Conservation (phyloP, 108 stramenopile species). For the Cyclotella choctawhatcheeana region DNA sequence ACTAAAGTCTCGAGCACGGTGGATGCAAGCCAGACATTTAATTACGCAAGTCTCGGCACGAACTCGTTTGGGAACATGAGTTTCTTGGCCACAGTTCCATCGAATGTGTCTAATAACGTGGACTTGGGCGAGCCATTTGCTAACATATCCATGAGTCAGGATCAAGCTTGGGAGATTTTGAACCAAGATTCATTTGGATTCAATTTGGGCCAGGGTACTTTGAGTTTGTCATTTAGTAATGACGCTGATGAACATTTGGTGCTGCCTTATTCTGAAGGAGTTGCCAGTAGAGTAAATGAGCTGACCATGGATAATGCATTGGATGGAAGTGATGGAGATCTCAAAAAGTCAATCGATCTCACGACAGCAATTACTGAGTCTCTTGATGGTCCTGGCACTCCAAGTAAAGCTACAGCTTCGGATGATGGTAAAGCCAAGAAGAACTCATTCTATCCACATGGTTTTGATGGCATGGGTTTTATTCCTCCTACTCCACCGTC, state of each 20-base stretch:
- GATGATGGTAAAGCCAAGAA: not conserved
- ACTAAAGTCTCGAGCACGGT: not conserved
- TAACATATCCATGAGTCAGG: constrained; percentile 16
- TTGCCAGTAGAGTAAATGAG: not conserved
- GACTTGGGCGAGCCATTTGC: constrained; percentile 8
- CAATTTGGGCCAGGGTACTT: constrained; percentile 26
- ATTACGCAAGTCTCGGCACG: not conserved
- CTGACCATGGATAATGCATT: constrained; percentile 11
- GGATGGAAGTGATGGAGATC: constrained; percentile 1
- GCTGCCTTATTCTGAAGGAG: not conserved
- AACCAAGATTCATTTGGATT: constrained; percentile 34
- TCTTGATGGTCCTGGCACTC: constrained; percentile 5
- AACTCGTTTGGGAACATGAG: constrained; percentile 4
- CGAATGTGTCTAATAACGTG: not conserved
- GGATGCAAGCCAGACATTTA: not conserved
- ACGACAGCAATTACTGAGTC: constrained; percentile 18
- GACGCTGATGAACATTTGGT: constrained; percentile 8
- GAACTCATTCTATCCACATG: constrained; percentile 7
- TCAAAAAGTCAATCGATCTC: constrained; percentile 13
- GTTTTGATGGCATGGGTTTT: not conserved
- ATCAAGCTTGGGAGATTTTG: constrained; percentile 26
- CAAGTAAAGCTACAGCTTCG: not conserved
- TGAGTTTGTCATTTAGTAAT: constrained; percentile 21
- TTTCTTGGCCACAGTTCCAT: not conserved
- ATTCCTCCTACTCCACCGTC: constrained; percentile 15